A percentile compares a stretch with the other conserved stretches of the same genome.
Evolutionary conservation across 495 filamentous ascomycete genomes (phyloP).

Genomic region (Bathelium albidoporum): DNA sequence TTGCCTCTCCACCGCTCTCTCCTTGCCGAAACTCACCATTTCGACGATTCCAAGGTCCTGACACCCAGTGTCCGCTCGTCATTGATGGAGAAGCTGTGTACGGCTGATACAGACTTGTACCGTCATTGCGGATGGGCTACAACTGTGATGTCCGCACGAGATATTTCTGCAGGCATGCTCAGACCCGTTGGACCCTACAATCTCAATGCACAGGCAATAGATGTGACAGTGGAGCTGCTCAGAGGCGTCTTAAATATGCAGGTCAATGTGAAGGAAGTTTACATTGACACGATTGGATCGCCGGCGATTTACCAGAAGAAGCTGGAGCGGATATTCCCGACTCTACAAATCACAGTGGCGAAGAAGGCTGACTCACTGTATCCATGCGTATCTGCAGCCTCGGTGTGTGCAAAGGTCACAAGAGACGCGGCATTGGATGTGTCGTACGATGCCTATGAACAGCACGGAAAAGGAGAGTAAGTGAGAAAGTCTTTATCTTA

Average conservation of each 20-base stretch:
- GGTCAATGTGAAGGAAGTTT: slow-evolving; percentile 77
- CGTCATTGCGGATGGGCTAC: slow-evolving; percentile 71
- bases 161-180: slow-evolving; percentile 76
- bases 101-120: slow-evolving; percentile 50
- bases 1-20: slow-evolving; percentile 54
- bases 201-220: slow-evolving; percentile 94
- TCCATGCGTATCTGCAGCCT: slow-evolving; percentile 86
- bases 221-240: slow-evolving; percentile 84
- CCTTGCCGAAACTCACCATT: slow-evolving; percentile 65
- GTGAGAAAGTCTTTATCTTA: background rate
- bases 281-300: slow-evolving; percentile 88
- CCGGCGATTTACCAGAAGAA: slow-evolving; percentile 74
- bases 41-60: slow-evolving; percentile 86
- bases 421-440: slow-evolving; percentile 79
- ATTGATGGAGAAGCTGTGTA: slow-evolving; percentile 68
- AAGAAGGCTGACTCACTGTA: slow-evolving; percentile 95
- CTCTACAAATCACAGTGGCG: slow-evolving; percentile 68
- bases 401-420: slow-evolving; percentile 92
- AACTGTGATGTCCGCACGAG: slow-evolving; percentile 68
- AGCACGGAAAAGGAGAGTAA: background rate
- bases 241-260: slow-evolving; percentile 58
- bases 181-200: slow-evolving; percentile 63
- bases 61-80: slow-evolving; percentile 60
- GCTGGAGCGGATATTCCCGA: slow-evolving; percentile 75
- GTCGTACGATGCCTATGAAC: slow-evolving; percentile 44